Base-by-base conservation (phyloP, 148 eudicot genomes). In the Rhododendron ovatum region DNA sequence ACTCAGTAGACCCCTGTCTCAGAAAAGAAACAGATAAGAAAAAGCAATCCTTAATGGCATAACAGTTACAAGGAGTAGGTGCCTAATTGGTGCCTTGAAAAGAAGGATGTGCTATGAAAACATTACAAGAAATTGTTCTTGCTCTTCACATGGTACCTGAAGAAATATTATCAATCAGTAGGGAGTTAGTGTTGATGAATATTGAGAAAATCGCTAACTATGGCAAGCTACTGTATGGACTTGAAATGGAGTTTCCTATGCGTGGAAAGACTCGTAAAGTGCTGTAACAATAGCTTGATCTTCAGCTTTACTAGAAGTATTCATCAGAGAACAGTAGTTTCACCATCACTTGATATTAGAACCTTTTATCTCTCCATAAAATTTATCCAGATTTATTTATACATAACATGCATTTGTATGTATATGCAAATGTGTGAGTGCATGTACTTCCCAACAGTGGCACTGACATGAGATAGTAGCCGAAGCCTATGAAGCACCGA, bases 1-100 rank as follows among this genome's bases (percentile, higher is more conserved):
- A 22, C 41, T 65, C 78, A n/a, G 82, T 82, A 87, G 89, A 75
- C 84, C 63, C 88, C 95, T 94, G 90, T 88, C 24, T 67, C 86
- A 61, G 13, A 48, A 28, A 67, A 76, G 80, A 69, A 48, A 78
- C 79, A 47, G 28, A 61, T 59, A 39, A 78, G 28, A 63, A 61
- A 83, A 77, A 48, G 6, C 41, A 45, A 45, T 26, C 45, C 67
- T 47, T 71, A 69, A 71, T 48, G 63, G 35, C 75, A 33, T 71
- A 8, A 71, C 15, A 69, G 14, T 48, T 28, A 47, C 75, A 37
- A 69, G 15, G 6, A 20, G 26, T 17, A 45, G 41, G 10, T 48
- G 63, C 20, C 78, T 17, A 28, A 4, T 11, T 13, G 37, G 20
- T 24, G 45, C 83, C 39, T 30, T 17, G 15, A 20, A 55, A 81